Conservation (phyloP, 345 rosid genomes). For the Citrus cavaleriei region DNA sequence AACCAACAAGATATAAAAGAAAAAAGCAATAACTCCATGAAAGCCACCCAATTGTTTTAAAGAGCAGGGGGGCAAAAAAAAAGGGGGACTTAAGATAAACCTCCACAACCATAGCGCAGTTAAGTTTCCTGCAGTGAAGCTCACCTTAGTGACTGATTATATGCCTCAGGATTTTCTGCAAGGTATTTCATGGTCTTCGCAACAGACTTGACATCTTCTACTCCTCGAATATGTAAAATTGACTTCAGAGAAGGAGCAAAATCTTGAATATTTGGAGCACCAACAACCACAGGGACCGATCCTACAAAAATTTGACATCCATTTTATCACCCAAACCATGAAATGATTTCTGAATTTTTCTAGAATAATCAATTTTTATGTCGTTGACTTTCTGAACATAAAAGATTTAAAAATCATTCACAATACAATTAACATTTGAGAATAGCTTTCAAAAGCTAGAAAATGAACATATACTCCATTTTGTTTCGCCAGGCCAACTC, state of each 20-base stretch:
- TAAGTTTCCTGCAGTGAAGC: neutral
- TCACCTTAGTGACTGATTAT: conserved; percentile 72
- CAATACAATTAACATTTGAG: neutral
- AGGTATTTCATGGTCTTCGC: conserved; percentile 75
- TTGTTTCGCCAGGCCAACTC: neutral
- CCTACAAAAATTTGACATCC: conserved; percentile 35
- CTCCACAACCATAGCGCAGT: neutral
- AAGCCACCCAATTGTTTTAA: neutral
- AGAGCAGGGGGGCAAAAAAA: too few relatives aligned
- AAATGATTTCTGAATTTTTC: neutral
- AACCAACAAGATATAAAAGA: neutral
- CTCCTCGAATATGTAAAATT: conserved; percentile 59
- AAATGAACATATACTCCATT: neutral
- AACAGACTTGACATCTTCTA: conserved; percentile 54
- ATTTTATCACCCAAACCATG: conserved; percentile 4
- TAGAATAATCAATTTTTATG: neutral
- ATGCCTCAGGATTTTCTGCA: conserved; percentile 64
- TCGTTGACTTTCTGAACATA: neutral
- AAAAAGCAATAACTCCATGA: neutral
- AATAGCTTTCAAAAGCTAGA: neutral
- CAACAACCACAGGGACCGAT: conserved; percentile 84
- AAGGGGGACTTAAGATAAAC: neutral
- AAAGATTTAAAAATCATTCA: neutral
- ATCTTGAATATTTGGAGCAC: conserved; percentile 89
- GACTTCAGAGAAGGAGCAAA: conserved; percentile 71